Base-by-base conservation (phyloP, 2,329 filamentous ascomycete genomes). In the Penicillium sclerotigenum region DNA sequence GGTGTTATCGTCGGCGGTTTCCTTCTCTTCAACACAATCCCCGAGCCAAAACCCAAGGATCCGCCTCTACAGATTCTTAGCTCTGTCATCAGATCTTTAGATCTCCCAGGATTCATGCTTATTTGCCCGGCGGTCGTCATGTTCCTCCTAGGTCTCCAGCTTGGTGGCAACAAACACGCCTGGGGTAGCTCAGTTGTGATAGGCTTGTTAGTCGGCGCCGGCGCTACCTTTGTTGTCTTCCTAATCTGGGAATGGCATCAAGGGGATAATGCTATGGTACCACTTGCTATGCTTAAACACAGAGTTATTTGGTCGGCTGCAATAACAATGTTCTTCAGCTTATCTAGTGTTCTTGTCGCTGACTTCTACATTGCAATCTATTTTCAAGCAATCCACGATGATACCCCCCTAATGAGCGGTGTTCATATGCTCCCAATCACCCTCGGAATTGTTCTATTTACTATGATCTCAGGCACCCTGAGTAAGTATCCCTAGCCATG, bases 371-470 rank as follows among this genome's bases (percentile, higher is more conserved):
- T 75, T n/a, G 61, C 72, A 5, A 65, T 77, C 1, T 79, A 75
- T 52, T 78, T 78, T 52, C 77, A 79, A 47, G 67, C 71, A 5
- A 71, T 79, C 7, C 68, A 65, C 20, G 65, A 69, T 9, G 66
- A 69, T 10, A 64, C 68, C 0, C 72, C 75, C 0, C 57, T 74
- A 5, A 67, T 73, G 56, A 75, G 73, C 48, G 77, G 76, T 2
- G 68, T 77, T 0, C 64, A 73, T 16, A 59, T 74, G 26, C 63
- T 78, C 4, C 75, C 76, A 1, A 67, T 65, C 26, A 76, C 42
- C 9, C 41, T 56, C 6, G 41, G 34, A 3, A 34, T 51, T n/a
- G 53, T 54, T 4, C 2, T 59, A 5, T 57, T 59, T 38, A 57
- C 57, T 6, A 31, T 59, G 16, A 11, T 54, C 9, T 50, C 54